Evolutionary conservation across 306 rosid genomes (phyloP), one percentile per base, ranked within the genome.

Genomic region (Sophora flavescens): DNA sequence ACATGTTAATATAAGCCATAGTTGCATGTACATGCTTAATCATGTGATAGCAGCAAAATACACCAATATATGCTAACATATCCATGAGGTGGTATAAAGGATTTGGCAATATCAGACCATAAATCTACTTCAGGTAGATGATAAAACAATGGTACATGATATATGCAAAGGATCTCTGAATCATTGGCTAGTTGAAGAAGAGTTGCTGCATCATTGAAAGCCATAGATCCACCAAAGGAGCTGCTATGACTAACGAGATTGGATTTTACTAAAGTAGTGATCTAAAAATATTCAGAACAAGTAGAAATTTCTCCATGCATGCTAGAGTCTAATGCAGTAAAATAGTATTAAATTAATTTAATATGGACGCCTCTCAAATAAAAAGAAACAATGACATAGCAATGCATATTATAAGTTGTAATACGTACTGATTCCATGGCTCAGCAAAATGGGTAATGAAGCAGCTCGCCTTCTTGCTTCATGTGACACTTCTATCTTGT

Each of bases 391-490:
- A 22, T 13, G 33, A 11, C 16, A 28, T 35, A 72, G 41, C n/a
- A n/a, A n/a, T n/a, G n/a, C 11, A 83, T 16, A 39, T 44, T 45
- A 70, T 52, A 56, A 70, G 39, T 47, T 66, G 51, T 56, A 3
- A 77, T 60, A 68, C 89, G 2, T 84, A 91, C 98, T 52, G 51
- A 36, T 91, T 86, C 98, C 98, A 83, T 93, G 97, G 70, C 87
- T 84, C 60, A 87, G 72, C 50, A 89, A 74, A 81, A 91, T 68
- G 9, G 97, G 98, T 36, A 93, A 79, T 5, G 90, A 88, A 8
- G 89, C 91, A 8, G 96, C 97, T 32, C 98, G 86, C 83, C 92
- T 89, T 66, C 83, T 74, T 51, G 96, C 92, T 69, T 93, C 97
- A 1, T 91, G 77, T 42, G 91, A 88, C 38, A 78, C 86, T 83